These are phyloP conservation scores for Truncatella angustata DNA, from an alignment of 2,329 filamentous ascomycete species.

Conservation along the genomic window DNA sequence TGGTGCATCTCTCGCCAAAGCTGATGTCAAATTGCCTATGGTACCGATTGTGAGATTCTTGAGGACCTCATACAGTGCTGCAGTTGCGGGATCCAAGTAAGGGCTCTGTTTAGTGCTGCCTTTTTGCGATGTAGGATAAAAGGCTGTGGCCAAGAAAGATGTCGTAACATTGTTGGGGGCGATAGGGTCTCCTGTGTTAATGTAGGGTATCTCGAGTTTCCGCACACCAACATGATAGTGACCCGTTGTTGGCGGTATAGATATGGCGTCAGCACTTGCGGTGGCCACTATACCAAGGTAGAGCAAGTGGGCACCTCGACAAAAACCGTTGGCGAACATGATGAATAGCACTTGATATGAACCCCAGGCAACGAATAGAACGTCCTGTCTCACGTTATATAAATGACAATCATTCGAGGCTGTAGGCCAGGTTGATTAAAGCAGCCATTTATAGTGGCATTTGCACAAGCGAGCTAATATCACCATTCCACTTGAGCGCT, in stretches of 20 bases:
- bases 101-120: slow-evolving; percentile 8
- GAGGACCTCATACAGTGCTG: slow-evolving; percentile 13
- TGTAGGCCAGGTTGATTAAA: too few relatives aligned
- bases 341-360: too few relatives aligned
- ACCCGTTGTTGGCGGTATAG: slow-evolving; percentile 16
- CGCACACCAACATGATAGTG: slow-evolving; percentile 20
- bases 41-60: slow-evolving; percentile 16
- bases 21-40: slow-evolving; percentile 7
- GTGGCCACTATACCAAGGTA: too few relatives aligned
- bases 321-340: background rate
- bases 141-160: slow-evolving; percentile 22
- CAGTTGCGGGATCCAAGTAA: slow-evolving; percentile 20
- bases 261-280: background rate
- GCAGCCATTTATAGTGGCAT: too few relatives aligned
- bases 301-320: background rate
- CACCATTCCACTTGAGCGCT: too few relatives aligned
- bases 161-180: slow-evolving; percentile 23
- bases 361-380: too few relatives aligned
- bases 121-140: slow-evolving; percentile 17
- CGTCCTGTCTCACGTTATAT: too few relatives aligned
- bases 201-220: slow-evolving; percentile 17
- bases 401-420: too few relatives aligned
- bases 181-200: slow-evolving; percentile 18
- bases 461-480: too few relatives aligned
- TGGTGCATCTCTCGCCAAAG: background rate